Base-by-base conservation (phyloP, 2,329 filamentous ascomycete species). In the Neonectria coccinea region DNA sequence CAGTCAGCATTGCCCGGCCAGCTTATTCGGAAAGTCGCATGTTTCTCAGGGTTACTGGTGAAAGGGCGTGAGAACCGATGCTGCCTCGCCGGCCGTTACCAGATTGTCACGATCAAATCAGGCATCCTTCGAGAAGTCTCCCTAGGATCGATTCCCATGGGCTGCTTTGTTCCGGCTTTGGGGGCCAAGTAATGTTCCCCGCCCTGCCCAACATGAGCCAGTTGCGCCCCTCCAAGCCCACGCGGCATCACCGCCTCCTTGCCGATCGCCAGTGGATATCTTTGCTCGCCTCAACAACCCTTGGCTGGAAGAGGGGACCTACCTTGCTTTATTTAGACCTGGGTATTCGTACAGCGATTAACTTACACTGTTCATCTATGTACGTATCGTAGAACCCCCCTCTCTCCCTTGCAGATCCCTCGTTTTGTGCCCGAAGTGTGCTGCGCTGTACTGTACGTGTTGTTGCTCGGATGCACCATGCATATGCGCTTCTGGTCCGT, bases 81-180 rank as follows among this genome's bases (percentile, higher is more conserved):
- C 52, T 22, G 39, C n/a, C 41, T 29, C 14, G 14, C 22, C 14
- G 16, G 47, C 47, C 25, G 36, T 50, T 25, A 8, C 16, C 52
- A 12, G 29, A 31, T 41, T 44, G 22, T 18, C 31, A 25, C 14
- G 55, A 45, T 58, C 50, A n/a, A 54, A 63, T 62, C 63, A 57
- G 64, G 64, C 60, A 66, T 50, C 39, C 20, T 66, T 66, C 64
- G 64, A 66, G 64, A 66, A 51, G 47, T 41, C 20, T 61, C 51
- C 45, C 44, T 36, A 42, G 54, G 55, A 36, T 51, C n/a, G 41
- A 39, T n/a, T 18, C 11, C 47, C 54, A 39, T 25, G 25, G 25
- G 25, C 5, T 25, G 27, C 18, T 47, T 42, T 41, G 45, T 55
- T 25, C 42, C 20, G 20, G 16, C 10, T 22, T 33, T 33, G 31